Evolutionary conservation across 176 grass and related monocot species (phyloP).

Genomic region (Avena insularis): DNA sequence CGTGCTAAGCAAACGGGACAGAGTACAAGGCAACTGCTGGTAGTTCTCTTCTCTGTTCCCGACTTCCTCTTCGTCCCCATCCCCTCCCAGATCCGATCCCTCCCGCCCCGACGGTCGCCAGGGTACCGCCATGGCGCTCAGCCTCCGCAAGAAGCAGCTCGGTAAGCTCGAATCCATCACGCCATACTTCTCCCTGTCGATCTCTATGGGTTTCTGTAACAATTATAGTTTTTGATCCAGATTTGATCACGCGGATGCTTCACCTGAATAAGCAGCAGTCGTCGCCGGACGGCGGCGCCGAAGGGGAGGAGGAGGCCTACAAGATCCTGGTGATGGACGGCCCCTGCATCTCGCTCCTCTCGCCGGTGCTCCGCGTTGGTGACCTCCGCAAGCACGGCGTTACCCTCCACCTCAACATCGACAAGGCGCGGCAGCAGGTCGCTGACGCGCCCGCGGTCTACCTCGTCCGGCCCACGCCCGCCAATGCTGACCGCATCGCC

Average conservation of each 20-base stretch:
- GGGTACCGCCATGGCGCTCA: slow-evolving; percentile 58
- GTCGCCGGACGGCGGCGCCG: slow-evolving; percentile 30
- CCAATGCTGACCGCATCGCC: slow-evolving; percentile 77
- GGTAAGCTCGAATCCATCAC: slow-evolving; percentile 45
- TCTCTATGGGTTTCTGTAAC: not conserved
- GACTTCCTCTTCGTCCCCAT: not conserved
- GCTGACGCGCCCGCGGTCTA: slow-evolving; percentile 82
- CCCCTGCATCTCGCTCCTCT: slow-evolving; percentile 72
- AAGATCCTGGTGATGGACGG: slow-evolving; percentile 95
- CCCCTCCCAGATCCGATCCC: slow-evolving; percentile 40
- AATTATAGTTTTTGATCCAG: slow-evolving; percentile 43
- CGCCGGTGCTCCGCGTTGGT: slow-evolving; percentile 76
- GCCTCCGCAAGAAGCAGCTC: slow-evolving; percentile 74
- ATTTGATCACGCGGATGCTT: slow-evolving; percentile 61
- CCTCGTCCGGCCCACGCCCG: slow-evolving; percentile 74
- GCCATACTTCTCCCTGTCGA: not conserved
- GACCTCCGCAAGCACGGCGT: slow-evolving; percentile 85
- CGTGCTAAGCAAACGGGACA: too few relatives aligned
- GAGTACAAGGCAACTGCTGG: not conserved
- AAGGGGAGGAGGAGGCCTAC: slow-evolving; percentile 74
- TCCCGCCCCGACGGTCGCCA: slow-evolving; percentile 18
- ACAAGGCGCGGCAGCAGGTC: slow-evolving; percentile 74
- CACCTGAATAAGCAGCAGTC: slow-evolving; percentile 50
- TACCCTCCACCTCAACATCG: slow-evolving; percentile 81
- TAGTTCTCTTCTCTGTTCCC: not conserved